Evolutionary conservation across 768 basidiomycete species (phyloP), one percentile per base, ranked within the genome.

Genomic region (Lyophyllum shimeji): DNA sequence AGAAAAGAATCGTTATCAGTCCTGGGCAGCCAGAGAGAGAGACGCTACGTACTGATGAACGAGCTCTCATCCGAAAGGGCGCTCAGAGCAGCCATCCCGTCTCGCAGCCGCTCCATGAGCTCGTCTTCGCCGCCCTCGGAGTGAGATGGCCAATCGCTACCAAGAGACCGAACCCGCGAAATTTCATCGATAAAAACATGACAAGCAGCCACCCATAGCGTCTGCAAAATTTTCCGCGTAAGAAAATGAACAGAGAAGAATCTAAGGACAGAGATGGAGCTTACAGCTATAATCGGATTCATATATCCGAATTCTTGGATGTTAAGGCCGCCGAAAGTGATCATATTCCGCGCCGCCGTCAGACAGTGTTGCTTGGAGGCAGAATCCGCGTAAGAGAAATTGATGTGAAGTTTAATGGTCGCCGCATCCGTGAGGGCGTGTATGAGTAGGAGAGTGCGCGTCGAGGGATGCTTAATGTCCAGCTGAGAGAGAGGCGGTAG

Each of bases 271-370:
- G 7, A 24, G 8, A 34, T n/a, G 21, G 39, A 27, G 74, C 80
- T 67, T 66, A 82, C 81, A n/a, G 76, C 78, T 74, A 81, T 76
- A 23, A 82, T 77, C 13, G 81, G 78, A 63, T 77, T 80, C 24
- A 80, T 66, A 57, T 69, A 67, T 1, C 74, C 75, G 11, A 78
- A 54, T 40, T 75, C 74, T 31, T 69, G 71, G 13, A 76, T 65
- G 54, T 74, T 73, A 21, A 74, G 61, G 42, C 74, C 72, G 7
- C 70, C 75, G 53, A 73, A 72, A 45, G 67, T 63, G 25, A 80
- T 69, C 62, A 81, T 74, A 49, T 74, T 75, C 49, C 67, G 70
- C 21, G 81, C 79, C 13, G 78, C 74, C 20, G 64, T 65, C 27
- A 82, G 64, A 57, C 79, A 80, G 34, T 67, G 70, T 53, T 76